Percentiles rank a stretch among this genome's conserved stretches.
Evolutionary conservation across 2,329 filamentous ascomycete species (phyloP).

Genomic region (Botrytis pseudocinerea): DNA sequence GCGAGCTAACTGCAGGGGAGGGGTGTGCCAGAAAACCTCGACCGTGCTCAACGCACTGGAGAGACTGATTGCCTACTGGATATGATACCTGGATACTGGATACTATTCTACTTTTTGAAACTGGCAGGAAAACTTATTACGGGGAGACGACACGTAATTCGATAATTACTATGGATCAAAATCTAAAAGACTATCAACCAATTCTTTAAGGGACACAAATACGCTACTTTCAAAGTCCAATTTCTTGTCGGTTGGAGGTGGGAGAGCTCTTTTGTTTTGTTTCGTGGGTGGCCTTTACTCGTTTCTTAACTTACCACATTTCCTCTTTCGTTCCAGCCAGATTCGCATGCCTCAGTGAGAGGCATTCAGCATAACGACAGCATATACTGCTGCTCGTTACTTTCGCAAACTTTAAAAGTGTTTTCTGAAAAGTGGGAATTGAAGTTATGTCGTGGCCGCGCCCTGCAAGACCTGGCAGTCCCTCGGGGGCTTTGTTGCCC

Average conservation of each 20-base stretch:
- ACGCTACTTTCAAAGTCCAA: background rate
- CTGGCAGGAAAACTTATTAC: background rate
- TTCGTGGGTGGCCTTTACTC: background rate
- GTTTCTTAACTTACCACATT: constrained; percentile 7
- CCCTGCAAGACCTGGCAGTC: constrained; percentile 37
- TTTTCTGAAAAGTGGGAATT: constrained; percentile 4
- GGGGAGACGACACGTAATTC: constrained; percentile 18
- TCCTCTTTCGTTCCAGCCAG: constrained; percentile 1
- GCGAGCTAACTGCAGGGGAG: background rate
- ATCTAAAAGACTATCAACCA: background rate
- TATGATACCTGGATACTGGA: background rate
- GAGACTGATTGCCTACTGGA: background rate
- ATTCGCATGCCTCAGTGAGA: constrained; percentile 41
- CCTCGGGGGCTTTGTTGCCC: constrained; percentile 36
- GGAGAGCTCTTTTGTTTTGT: constrained; percentile 7
- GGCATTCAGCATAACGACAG: constrained; percentile 35
- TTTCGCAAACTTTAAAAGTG: background rate
- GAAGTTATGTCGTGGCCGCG: constrained; percentile 40
- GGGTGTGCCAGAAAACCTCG: background rate
- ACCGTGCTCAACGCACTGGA: constrained; percentile 12
- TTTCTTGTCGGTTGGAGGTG: constrained; percentile 17
- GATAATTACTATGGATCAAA: constrained; percentile 16
- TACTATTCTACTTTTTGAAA: constrained; percentile 4
- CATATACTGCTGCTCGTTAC: constrained; percentile 39
- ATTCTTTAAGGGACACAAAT: background rate